Conservation (phyloP, 2,329 filamentous ascomycete species). For the Neonectria magnoliae region DNA sequence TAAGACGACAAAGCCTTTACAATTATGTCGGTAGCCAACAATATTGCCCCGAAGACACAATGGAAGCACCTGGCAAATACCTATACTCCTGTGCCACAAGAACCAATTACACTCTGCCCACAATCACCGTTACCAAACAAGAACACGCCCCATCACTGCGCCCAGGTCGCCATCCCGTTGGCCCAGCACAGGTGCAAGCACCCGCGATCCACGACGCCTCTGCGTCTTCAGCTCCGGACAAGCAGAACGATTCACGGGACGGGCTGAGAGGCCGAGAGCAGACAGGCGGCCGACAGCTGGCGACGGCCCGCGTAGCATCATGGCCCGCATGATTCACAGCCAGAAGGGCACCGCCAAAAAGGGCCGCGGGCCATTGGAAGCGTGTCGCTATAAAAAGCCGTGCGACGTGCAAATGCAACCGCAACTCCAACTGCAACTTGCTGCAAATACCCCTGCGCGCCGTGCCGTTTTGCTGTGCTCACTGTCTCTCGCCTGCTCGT, state of each 20-base stretch:
- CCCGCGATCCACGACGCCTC: constrained; percentile 18
- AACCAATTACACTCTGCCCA: neutral
- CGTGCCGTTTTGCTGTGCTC: constrained; percentile 26
- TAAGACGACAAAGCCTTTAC: neutral
- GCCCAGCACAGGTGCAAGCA: neutral
- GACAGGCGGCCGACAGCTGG: constrained; percentile 38
- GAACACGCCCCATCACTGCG: neutral
- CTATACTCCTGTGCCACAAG: neutral
- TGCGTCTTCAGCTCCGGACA: neutral
- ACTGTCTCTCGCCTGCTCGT: constrained; percentile 1
- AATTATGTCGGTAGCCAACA: no score
- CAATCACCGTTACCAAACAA: neutral
- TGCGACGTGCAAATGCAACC: constrained; percentile 30
- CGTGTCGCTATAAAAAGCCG: constrained; percentile 21
- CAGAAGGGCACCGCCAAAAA: neutral
- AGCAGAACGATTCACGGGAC: constrained; percentile 29
- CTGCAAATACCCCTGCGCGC: constrained; percentile 23
- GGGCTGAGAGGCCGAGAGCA: constrained; percentile 7
- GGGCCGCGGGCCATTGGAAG: constrained; percentile 2
- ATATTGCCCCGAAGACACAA: neutral
- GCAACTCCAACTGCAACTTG: constrained; percentile 14
- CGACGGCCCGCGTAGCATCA: constrained; percentile 16
- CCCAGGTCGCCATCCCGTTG: neutral
- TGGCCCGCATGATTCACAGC: constrained; percentile 29
- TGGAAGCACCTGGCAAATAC: neutral